phyloP scores from a whole-genome alignment of 1,284 basidiomycete species.

The Sporisorium exsertum region DNA sequence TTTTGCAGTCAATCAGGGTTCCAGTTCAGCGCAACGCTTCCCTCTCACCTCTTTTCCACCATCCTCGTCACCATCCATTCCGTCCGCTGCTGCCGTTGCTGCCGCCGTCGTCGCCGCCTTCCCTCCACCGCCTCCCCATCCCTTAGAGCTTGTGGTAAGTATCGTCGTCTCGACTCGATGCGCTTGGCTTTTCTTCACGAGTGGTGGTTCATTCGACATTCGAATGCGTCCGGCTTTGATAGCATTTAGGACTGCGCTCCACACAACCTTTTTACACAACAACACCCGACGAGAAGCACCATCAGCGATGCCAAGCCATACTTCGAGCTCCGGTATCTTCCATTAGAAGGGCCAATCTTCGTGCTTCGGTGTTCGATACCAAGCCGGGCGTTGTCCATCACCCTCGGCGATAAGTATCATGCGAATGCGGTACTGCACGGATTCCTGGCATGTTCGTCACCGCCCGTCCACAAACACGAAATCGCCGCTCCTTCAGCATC shows the following conservation, averaged over 20 bases:
- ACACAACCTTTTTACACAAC: slow-evolving; percentile 8
- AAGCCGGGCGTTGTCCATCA: neutral
- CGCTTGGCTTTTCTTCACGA: neutral
- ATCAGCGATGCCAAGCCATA: neutral
- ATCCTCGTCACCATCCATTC: slow-evolving; percentile 37
- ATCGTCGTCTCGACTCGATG: neutral
- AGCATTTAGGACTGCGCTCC: slow-evolving; percentile 2
- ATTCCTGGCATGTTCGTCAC: neutral
- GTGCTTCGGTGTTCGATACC: neutral
- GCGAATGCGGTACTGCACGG: neutral
- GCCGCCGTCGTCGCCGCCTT: slow-evolving; percentile 3
- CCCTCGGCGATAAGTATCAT: neutral
- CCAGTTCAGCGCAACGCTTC: neutral
- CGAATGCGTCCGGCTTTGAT: neutral
- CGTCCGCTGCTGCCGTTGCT: slow-evolving; percentile 23
- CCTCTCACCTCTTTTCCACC: slow-evolving; percentile 9
- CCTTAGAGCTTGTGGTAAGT: slow-evolving; percentile 53
- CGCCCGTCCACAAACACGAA: neutral
- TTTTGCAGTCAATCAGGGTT: neutral
- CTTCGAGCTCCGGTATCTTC: slow-evolving; percentile 1
- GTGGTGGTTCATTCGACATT: neutral
- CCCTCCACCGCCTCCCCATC: slow-evolving; percentile 21
- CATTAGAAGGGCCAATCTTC: neutral
- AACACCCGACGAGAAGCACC: neutral
- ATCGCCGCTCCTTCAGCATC: neutral